These are phyloP conservation scores for Ramalina intermedia DNA, from an alignment of 495 filamentous ascomycete genomes.

Conservation along the genomic window DNA sequence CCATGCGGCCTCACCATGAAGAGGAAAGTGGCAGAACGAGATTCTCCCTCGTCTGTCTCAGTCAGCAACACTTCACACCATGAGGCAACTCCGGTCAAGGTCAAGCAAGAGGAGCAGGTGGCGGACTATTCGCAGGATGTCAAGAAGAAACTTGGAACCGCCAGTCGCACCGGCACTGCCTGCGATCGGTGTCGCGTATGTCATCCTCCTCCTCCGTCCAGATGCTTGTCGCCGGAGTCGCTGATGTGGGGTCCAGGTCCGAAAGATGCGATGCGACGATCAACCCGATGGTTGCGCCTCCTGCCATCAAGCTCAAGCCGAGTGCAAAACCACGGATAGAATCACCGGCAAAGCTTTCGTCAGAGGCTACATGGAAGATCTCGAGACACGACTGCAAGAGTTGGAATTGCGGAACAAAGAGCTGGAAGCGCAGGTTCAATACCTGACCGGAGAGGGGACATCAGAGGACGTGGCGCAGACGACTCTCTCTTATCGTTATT, in stretches of 20 bases:
- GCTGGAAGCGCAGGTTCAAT: constrained; percentile 30
- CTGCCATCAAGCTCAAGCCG: constrained; percentile 53
- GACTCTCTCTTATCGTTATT: constrained; percentile 3
- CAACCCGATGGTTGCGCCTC: constrained; percentile 57
- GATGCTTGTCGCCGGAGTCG: background rate
- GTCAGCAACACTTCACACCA: constrained; percentile 2
- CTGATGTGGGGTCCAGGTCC: constrained; percentile 34
- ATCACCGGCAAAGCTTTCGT: constrained; percentile 69
- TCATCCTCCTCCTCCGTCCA: background rate
- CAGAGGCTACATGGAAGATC: constrained; percentile 37
- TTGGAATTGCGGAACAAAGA: constrained; percentile 36
- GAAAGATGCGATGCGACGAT: constrained; percentile 75
- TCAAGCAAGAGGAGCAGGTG: constrained; percentile 18
- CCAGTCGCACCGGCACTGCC: constrained; percentile 66
- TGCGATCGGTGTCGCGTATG: constrained; percentile 83
- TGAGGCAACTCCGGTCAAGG: constrained; percentile 9
- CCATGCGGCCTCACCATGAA: constrained; percentile 3
- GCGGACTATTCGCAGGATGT: constrained; percentile 56
- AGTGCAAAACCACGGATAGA: constrained; percentile 71
- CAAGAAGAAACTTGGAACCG: constrained; percentile 46
- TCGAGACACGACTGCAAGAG: constrained; percentile 21
- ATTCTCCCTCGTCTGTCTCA: background rate
- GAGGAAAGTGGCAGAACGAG: constrained; percentile 2
- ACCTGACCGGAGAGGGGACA: constrained; percentile 19
- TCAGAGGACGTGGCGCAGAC: background rate